These are phyloP conservation scores for Erythrophleum fordii DNA, from an alignment of 306 rosid genomes.

Conservation along the genomic window DNA sequence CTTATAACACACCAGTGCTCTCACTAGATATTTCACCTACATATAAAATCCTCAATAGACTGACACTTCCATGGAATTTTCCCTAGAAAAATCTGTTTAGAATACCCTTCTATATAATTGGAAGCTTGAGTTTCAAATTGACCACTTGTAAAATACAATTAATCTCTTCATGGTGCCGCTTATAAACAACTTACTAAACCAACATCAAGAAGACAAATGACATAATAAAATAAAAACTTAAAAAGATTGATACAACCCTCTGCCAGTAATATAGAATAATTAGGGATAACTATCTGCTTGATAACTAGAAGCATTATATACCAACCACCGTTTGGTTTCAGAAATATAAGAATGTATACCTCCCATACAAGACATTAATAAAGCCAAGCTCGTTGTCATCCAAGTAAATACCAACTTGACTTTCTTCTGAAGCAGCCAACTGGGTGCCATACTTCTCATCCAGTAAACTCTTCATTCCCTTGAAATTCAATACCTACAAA, in stretches of 20 bases:
- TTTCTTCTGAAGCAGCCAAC: slow-evolving; percentile 50
- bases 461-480: slow-evolving; percentile 45
- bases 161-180: slow-evolving; percentile 14
- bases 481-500: slow-evolving; percentile 77
- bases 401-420: slow-evolving; percentile 51
- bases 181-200: background rate
- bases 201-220: slow-evolving; percentile 16
- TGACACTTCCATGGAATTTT: background rate
- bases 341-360: slow-evolving; percentile 55
- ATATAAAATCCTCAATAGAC: background rate
- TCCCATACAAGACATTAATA: slow-evolving; percentile 79
- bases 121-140: background rate
- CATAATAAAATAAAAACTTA: slow-evolving; percentile 23
- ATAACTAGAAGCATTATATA: slow-evolving; percentile 19
- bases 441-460: slow-evolving; percentile 45
- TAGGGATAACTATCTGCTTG: background rate
- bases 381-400: slow-evolving; percentile 69
- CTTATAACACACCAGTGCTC: background rate
- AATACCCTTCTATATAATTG: background rate
- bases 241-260: slow-evolving; percentile 16
- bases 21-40: background rate
- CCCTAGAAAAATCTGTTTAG: background rate
- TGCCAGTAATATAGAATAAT: background rate
- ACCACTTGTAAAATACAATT: background rate
- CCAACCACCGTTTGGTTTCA: slow-evolving; percentile 26